Base-by-base conservation (phyloP, 208 protist species). In the Trypanosoma rangeli region DNA sequence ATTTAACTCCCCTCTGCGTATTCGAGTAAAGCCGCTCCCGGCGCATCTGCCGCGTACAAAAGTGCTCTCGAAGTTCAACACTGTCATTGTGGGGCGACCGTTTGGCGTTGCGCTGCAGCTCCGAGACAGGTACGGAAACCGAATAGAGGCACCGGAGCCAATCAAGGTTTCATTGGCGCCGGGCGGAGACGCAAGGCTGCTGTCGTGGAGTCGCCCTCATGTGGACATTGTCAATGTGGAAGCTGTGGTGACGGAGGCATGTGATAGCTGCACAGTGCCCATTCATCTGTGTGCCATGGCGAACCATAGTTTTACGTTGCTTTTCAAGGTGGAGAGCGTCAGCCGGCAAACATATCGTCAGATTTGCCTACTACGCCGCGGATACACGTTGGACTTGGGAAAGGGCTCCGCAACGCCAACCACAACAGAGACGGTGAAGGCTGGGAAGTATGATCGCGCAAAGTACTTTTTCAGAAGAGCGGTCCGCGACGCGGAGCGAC, bases 1-100 rank as follows among this genome's bases (percentile, higher is more conserved):
- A 13, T 75, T 86, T 15, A 80, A 87, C 67, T 91, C 85, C 3
- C 88, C 88, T 57, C 62, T 94, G 64, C 59, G 42, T 29, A 68
- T 89, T 54, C 61, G 64, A n/a, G 84, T 94, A 20, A 65, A 65
- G 5, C 75, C 88, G 0, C 77, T 64, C 10, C 42, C 28, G 4
- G 70, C 85, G 8, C 68, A 81, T 13, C 68, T 90, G 12, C 42
- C 48, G 3, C 59, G 68, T 33, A 90, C 84, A 20, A 54, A 50
- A 28, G 63, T 85, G 33, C 42, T 64, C n/a, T 60, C 62, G 44
- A 55, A 50, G n/a, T 91, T 85, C 56, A 81, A 87, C 73, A 79
- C 83, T 15, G 83, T 89, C 8, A 68, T 89, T 10, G 78, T 80
- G n/a, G 59, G 48, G 7, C 50, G 68, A 31, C 87, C 87, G 13